Evolutionary conservation across 2,329 filamentous ascomycete genomes (phyloP).

Genomic region (Nakataea oryzae): DNA sequence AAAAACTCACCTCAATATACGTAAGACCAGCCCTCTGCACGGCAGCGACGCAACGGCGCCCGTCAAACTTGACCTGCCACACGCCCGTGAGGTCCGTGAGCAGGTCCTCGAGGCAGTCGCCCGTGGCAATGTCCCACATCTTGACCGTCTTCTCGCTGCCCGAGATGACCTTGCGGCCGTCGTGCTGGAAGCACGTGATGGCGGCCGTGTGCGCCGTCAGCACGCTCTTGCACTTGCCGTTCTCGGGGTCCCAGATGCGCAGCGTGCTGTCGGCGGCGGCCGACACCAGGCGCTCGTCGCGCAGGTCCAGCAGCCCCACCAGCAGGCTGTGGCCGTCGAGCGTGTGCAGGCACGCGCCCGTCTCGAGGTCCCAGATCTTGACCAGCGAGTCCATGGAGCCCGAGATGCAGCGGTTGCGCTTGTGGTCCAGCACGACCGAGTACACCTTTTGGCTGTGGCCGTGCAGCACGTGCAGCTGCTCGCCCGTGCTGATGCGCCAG

Average conservation of each 20-base stretch:
- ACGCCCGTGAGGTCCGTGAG: conserved; percentile 92
- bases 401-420: conserved; percentile 89
- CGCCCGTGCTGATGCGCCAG: conserved; percentile 95
- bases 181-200: conserved; percentile 98
- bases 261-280: conserved; percentile 92
- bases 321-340: conserved; percentile 88
- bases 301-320: conserved; percentile 83
- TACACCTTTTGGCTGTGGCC: conserved; percentile 94
- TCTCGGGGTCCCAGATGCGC: conserved; percentile 94
- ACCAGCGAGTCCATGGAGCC: conserved; percentile 98
- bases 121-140: conserved; percentile 94
- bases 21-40: conserved; percentile 88
- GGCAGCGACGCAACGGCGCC: conserved; percentile 86
- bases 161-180: conserved; percentile 91
- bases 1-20: conserved; percentile 75
- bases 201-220: conserved; percentile 91
- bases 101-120: conserved; percentile 85
- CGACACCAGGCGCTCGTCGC: conserved; percentile 82
- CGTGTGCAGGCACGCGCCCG: conserved; percentile 74
- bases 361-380: conserved; percentile 93
- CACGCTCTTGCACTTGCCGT: conserved; percentile 78
- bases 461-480: conserved; percentile 70
- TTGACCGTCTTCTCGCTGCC: conserved; percentile 93
- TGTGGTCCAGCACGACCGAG: conserved; percentile 86
- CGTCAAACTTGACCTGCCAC: conserved; percentile 98